Base-by-base conservation (phyloP, 208 protist genomes). In the Zelonia costaricensis region DNA sequence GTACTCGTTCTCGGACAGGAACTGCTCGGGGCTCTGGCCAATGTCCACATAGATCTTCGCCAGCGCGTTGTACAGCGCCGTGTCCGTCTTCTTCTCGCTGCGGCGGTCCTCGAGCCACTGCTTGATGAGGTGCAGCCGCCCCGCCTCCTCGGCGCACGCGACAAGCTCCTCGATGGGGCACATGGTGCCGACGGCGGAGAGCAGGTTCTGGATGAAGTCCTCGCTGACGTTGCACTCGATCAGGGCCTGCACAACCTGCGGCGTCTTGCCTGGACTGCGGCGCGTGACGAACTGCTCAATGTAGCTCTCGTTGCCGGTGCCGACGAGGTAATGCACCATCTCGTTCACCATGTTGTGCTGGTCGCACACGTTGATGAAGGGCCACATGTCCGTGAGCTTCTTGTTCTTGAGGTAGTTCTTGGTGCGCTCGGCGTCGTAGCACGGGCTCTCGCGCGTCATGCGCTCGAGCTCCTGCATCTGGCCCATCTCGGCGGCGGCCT, bases 281-380 rank as follows among this genome's bases (percentile, higher is more conserved):
- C 96, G 94, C 54, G 94, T 90, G 38, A 98, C 88, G 72, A 94
- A 99, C 51, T 96, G 81, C 78, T 99, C 98, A 71, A 99, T 99
- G 82, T 94, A 98, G 61, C 92, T 91, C 58, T 94, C 78, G 66
- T 98, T 95, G 72, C 95, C 89, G 57, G 97, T 99, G 44, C 97
- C 83, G 61, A 99, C 97, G 18, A 99, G 84, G 76, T 98, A 99
- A 42, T 93, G 85, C 15, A 98, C 98, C 60, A 99, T 90, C 75
- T 99, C 98, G 58, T 99, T 88, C 43, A 99, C 92, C 67, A 98
- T 99, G 74, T 97, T 90, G 81, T 99, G 98, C 63, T 97, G 85
- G 79, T 99, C 99, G 83, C 99, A 99, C 30, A 99, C 98, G 77
- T 99, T 99, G 74, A 99, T 99, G 53, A 99, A 92, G 28, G 99